These are phyloP conservation scores for Phycomyces nitens DNA, from an alignment of 192 early-diverging fungal genomes.

Conservation along the genomic window DNA sequence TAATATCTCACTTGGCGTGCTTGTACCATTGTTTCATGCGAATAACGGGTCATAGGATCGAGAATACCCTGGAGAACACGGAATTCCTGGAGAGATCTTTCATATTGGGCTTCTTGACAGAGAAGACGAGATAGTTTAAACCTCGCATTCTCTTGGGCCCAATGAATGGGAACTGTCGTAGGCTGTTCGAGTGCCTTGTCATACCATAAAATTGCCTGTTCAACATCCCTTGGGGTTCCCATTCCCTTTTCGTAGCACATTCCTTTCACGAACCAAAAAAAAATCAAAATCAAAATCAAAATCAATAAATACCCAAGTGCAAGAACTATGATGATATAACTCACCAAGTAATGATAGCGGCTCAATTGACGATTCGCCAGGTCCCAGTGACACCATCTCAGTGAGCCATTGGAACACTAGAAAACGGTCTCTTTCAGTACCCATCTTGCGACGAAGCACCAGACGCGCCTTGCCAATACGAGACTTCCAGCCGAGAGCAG, in stretches of 20 bases:
- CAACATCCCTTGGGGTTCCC: neutral
- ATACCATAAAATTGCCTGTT: constrained; percentile 14
- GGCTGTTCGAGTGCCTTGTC: constrained; percentile 8
- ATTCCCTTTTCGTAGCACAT: constrained; percentile 20
- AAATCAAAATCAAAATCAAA: neutral
- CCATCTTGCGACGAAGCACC: neutral
- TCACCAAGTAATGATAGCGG: neutral
- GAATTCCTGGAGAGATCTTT: constrained; percentile 10
- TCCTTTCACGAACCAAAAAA: neutral
- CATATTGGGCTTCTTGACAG: constrained; percentile 1
- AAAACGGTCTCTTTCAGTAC: neutral
- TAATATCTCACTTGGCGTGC: constrained; percentile 17
- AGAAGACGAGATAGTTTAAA: constrained; percentile 10
- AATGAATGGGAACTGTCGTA: neutral
- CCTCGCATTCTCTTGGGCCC: constrained; percentile 15
- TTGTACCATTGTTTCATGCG: constrained; percentile 14
- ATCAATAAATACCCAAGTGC: neutral
- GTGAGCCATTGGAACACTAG: neutral
- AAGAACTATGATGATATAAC: no score
- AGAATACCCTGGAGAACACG: constrained; percentile 11
- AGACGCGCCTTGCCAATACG: neutral
- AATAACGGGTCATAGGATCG: constrained; percentile 16
- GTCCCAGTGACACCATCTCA: neutral
- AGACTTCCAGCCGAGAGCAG: neutral
- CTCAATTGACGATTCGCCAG: neutral